Evolutionary conservation across 306 rosid genomes (phyloP), one percentile per base, ranked within the genome.

Genomic region (Astragalus glycyphyllos): DNA sequence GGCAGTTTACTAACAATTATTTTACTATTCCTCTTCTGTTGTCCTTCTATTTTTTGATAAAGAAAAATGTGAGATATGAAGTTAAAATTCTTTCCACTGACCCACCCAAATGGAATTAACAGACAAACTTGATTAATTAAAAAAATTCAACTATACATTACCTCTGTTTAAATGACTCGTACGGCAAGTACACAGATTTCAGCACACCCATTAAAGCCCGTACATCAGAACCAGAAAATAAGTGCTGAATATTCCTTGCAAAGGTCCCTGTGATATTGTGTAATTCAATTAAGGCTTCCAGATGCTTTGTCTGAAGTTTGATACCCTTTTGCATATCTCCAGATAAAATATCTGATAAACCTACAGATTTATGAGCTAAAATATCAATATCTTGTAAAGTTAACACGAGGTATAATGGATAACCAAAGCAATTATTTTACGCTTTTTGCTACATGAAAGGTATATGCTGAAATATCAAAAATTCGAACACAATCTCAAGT

Each of bases 261-360:
- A 95, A 91, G 71, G 92, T 81, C 77, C 96, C 96, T 5, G 99
- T 91, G 86, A 92, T 82, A 51, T 82, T 91, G 84, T 95, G 99
- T 46, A 95, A 84, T 61, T 91, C 97, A 79, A 91, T 95, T 84
- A 91, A 84, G 59, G 92, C 90, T 75, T 87, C 96, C 65, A 95
- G 79, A 79, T 95, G 99, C 84, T 86, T 95, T 5, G 91, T 85
- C 84, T 91, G 99, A 81, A 87, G 86, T 85, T 86, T 95, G 76
- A 81, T 88, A 74, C 99, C 99, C 86, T 95, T 95, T 51, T 93
- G 96, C 97, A 89, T 91, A 77, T 89, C 97, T 57, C 97, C 96
- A 62, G 97, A 88, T 73, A 95, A 80, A 71, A 86, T 86, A 80
- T 95, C 97, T 49, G 84, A 83, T 74, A 91, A 85, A 72, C 99